Base-by-base conservation (phyloP, 305 asterid species). In the Galium porrigens region DNA sequence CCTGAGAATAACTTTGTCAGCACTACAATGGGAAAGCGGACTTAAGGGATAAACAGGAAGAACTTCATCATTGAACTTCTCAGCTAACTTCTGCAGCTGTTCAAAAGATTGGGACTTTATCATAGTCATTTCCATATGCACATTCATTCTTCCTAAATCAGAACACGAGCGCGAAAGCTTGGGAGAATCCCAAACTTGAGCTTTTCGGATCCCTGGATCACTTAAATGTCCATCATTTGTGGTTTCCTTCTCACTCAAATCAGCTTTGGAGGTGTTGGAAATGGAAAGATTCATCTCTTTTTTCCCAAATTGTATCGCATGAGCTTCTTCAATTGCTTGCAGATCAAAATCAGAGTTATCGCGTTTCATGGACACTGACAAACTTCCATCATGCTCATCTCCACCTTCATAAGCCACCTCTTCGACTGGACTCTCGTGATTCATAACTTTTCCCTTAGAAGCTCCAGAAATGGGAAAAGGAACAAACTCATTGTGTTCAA, bases 1-100 rank as follows among this genome's bases (percentile, higher is more conserved):
- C 84, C 84, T 89, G 78, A 86, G 52, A 61, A 83, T 82, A 78
- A 85, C 95, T 61, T 75, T 85, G 67, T 89, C 95, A 9, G 95
- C 95, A 30, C 91, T 83, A 66, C 70, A 64, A 64, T 66, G 80
- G 4, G 95, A 83, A 52, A 76, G 49, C 1, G 92, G 88, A 53
- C 90, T 89, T 59, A 68, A 72, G 0, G 55, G 64, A 63, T 59
- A 66, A 32, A 66, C 72, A 11, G 53, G 67, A 33, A 72, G 48
- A 68, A 68, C 69, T 34, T 73, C 73, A 2, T 68, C 54, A 53
- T 61, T 41, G 58, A 74, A 63, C 67, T 64, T 79, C 66, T 76
- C 77, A 17, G 82, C 72, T 59, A 81, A 61, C 54, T 67, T 81
- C 67, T 69, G 84, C 74, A 84, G 74, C 54, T 88, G 85, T 63